Evolutionary conservation across 768 basidiomycete species (phyloP).

Genomic region (Hortiboletus flavorubellus): DNA sequence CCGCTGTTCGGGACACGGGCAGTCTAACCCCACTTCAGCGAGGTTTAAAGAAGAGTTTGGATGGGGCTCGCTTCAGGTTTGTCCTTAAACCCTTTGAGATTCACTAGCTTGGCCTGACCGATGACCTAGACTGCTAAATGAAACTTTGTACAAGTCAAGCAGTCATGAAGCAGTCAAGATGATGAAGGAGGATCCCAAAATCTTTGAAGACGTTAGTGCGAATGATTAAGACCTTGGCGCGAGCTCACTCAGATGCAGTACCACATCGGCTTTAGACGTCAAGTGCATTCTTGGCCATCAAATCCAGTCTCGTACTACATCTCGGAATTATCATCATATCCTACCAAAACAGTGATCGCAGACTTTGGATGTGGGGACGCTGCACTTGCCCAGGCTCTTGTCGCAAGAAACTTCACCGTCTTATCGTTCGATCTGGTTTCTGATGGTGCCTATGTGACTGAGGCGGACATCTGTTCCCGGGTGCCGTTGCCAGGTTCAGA

Average conservation of each 20-base stretch:
- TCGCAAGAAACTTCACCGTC: conserved; percentile 64
- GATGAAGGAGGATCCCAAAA: conserved; percentile 79
- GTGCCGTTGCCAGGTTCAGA: conserved; percentile 87
- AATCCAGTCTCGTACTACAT: conserved; percentile 90
- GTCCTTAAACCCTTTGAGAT: neutral
- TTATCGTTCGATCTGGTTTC: conserved; percentile 81
- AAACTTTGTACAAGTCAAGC: conserved; percentile 84
- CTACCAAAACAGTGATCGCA: conserved; percentile 69
- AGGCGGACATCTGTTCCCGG: conserved; percentile 81
- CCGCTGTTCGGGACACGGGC: conserved; percentile 10
- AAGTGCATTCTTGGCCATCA: conserved; percentile 90
- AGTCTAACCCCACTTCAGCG: conserved; percentile 71
- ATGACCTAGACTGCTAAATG: conserved; percentile 76
- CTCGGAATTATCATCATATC: conserved; percentile 57
- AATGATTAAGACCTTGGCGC: conserved; percentile 1
- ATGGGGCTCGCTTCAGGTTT: conserved; percentile 87
- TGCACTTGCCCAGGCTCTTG: conserved; percentile 70
- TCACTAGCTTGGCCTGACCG: conserved; percentile 5
- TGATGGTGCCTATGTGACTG: conserved; percentile 70
- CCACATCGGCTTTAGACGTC: conserved; percentile 86
- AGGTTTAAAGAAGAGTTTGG: conserved; percentile 72
- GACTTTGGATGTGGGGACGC: conserved; percentile 98
- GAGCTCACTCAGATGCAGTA: conserved; percentile 55
- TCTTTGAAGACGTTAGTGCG: conserved; percentile 74
- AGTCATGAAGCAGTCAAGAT: conserved; percentile 71